Evolutionary conservation across 83 land plant species (phyloP).

Genomic region (Thuja plicata): DNA sequence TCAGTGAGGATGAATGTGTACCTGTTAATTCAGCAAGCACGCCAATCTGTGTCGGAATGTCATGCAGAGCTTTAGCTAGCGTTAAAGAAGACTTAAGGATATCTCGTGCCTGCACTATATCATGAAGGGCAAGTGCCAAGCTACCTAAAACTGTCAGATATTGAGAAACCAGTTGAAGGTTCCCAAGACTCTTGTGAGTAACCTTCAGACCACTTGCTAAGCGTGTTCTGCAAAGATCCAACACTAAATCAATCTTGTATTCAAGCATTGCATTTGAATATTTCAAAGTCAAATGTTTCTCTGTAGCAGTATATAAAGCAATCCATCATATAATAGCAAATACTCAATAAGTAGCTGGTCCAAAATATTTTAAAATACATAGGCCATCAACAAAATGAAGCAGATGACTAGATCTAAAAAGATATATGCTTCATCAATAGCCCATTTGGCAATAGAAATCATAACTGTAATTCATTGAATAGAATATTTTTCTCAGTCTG

Average conservation of each 20-base stretch:
- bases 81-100: slow-evolving; percentile 90
- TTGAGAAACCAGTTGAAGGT: slow-evolving; percentile 94
- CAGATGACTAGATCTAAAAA: background rate
- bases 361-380: background rate
- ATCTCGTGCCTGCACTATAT: slow-evolving; percentile 87
- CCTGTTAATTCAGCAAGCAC: slow-evolving; percentile 86
- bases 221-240: slow-evolving; percentile 53
- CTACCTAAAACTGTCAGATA: slow-evolving; percentile 88
- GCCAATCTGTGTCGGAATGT: slow-evolving; percentile 91
- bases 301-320: background rate
- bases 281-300: background rate
- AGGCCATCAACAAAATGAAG: background rate
- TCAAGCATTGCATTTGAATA: background rate
- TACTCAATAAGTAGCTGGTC: background rate
- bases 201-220: slow-evolving; percentile 82
- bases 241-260: background rate
- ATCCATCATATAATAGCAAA: background rate
- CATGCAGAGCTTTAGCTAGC: slow-evolving; percentile 87
- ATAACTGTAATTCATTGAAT: background rate
- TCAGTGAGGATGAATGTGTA: slow-evolving; percentile 18
- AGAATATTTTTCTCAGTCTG: background rate
- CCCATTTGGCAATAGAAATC: background rate
- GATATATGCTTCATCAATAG: background rate
- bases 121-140: slow-evolving; percentile 89
- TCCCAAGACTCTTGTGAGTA: slow-evolving; percentile 83